Percentiles rank a stretch among this genome's conserved stretches.
These are phyloP conservation scores for Claviceps paspali DNA, from an alignment of 2,329 filamentous ascomycete species.

Conservation along the genomic window DNA sequence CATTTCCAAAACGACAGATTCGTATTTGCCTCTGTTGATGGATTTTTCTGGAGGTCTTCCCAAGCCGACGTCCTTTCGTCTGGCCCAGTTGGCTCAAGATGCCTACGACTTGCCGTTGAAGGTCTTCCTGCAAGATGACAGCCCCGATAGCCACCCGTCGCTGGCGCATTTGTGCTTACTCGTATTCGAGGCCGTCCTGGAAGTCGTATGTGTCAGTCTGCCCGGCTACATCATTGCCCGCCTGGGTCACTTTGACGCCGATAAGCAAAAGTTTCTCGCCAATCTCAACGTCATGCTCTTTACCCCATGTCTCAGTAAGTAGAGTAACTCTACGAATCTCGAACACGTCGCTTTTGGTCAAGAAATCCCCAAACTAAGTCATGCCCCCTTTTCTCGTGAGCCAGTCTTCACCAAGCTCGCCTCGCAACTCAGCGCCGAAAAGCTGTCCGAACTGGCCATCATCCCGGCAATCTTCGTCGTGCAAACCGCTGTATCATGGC, in stretches of 20 bases:
- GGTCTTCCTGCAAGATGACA: conserved; percentile 20
- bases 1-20: too few species aligned
- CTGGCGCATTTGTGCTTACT: conserved; percentile 58
- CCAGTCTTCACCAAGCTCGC: conserved; percentile 95
- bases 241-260: conserved; percentile 84
- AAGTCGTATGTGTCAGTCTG: conserved; percentile 87
- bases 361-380: too few species aligned
- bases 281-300: conserved; percentile 95
- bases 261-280: conserved; percentile 90
- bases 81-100: conserved; percentile 21
- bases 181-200: conserved; percentile 87
- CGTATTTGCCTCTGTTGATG: conserved; percentile 13
- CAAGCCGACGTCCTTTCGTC: conserved; percentile 30
- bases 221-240: conserved; percentile 87
- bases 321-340: too few species aligned
- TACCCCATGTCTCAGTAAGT: conserved; percentile 84
- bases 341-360: too few species aligned
- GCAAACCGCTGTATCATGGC: conserved; percentile 76
- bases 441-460: conserved; percentile 76
- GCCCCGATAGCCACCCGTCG: conserved; percentile 44
- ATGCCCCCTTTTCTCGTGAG: too few species aligned
- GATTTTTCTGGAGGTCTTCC: conserved; percentile 22
- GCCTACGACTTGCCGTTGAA: conserved; percentile 27
- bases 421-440: conserved; percentile 82
- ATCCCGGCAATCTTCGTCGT: conserved; percentile 90